These are phyloP conservation scores for Wickerhamiella alocasiicola DNA, from an alignment of 805 yeast species.

Conservation along the genomic window DNA sequence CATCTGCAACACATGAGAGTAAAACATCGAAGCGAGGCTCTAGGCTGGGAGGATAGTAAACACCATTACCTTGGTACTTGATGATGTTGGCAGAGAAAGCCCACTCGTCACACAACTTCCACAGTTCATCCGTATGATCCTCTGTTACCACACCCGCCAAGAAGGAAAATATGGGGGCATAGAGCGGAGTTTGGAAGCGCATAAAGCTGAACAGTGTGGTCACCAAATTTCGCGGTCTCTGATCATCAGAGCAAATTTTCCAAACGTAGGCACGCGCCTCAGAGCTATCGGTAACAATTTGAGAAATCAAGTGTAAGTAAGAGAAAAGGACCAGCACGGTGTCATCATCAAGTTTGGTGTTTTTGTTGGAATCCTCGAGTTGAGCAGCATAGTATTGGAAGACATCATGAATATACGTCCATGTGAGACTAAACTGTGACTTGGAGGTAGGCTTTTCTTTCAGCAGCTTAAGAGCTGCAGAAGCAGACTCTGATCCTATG, in stretches of 20 bases:
- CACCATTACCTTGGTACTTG: conserved; percentile 23
- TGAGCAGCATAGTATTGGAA: conserved; percentile 35
- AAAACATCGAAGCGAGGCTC: conserved; percentile 35
- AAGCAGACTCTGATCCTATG: conserved; percentile 43
- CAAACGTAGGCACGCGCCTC: conserved; percentile 27
- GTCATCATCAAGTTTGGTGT: conserved; percentile 64
- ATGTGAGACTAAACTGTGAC: conserved; percentile 24
- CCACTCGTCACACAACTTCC: conserved; percentile 65
- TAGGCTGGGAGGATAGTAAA: conserved; percentile 24
- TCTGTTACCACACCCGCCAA: conserved; percentile 37
- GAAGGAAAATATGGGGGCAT: conserved; percentile 9
- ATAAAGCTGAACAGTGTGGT: conserved; percentile 8
- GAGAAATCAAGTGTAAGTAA: conserved; percentile 50
- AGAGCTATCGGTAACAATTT: conserved; percentile 36
- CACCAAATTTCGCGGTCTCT: conserved; percentile 1
- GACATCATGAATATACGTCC: conserved; percentile 43
- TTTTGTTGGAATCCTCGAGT: conserved; percentile 23
- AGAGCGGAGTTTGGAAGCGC: conserved; percentile 11
- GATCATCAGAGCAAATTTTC: conserved; percentile 3
- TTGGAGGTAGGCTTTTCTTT: conserved; percentile 10
- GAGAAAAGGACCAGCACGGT: conserved; percentile 64
- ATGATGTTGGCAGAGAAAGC: conserved; percentile 33
- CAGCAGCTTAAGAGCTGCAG: conserved; percentile 21
- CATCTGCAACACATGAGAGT: conserved; percentile 43
- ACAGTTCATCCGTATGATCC: conserved; percentile 33